phyloP scores from a whole-genome alignment of 1,284 basidiomycete genomes.

The Tylopilus sp. region DNA sequence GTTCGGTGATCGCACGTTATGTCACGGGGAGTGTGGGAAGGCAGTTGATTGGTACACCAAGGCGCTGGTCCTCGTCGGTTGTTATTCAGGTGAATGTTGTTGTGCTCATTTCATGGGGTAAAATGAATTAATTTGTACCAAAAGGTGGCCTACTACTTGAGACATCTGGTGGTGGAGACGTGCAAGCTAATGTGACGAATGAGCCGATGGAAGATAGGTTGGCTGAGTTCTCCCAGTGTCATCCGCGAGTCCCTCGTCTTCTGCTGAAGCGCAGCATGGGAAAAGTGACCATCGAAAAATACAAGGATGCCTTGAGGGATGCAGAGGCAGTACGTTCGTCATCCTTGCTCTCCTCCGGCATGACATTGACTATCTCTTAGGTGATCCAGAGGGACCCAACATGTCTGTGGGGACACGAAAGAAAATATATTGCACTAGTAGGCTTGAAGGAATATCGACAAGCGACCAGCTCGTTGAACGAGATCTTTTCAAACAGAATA shows the following conservation, averaged over 20 bases:
- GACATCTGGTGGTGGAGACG: neutral
- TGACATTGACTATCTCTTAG: constrained; percentile 3
- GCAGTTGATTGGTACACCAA: neutral
- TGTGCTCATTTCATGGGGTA: neutral
- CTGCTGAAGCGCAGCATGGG: constrained; percentile 17
- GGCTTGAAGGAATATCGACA: neutral
- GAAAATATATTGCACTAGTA: constrained; percentile 10
- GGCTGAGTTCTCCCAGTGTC: neutral
- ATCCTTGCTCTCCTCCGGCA: neutral
- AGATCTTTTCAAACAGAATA: constrained; percentile 2
- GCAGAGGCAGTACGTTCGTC: constrained; percentile 11
- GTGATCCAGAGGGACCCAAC: constrained; percentile 13
- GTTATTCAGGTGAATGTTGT: constrained; percentile 1
- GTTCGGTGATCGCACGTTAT: neutral
- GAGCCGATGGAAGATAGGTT: neutral
- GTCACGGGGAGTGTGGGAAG: neutral
- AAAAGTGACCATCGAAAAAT: neutral
- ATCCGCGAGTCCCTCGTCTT: constrained; percentile 6
- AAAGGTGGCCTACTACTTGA: neutral
- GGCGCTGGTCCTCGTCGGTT: neutral
- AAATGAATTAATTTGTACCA: neutral
- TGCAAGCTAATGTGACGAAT: neutral
- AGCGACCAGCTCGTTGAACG: neutral
- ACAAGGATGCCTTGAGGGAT: constrained; percentile 5
- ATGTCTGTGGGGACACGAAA: constrained; percentile 14